Evolutionary conservation across 1,284 basidiomycete species (phyloP).

Genomic region (Boletus putidus): DNA sequence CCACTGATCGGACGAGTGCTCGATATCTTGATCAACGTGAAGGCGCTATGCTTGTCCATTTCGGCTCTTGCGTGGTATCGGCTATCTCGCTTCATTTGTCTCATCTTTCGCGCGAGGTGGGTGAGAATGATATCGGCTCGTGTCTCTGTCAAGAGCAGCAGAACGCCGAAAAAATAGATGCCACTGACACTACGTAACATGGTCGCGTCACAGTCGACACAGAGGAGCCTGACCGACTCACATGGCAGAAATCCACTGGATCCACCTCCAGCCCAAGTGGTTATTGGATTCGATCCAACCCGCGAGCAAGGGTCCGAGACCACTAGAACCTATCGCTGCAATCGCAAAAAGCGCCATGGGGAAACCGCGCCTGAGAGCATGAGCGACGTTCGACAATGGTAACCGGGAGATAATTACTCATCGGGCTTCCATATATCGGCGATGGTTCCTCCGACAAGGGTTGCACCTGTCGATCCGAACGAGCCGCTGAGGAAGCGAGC

Average conservation of each 20-base stretch:
- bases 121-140: conserved; percentile 49
- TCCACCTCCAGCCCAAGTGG: conserved; percentile 63
- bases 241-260: conserved; percentile 66
- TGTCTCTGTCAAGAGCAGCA: conserved; percentile 49
- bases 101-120: conserved; percentile 45
- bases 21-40: conserved; percentile 50
- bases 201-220: not conserved
- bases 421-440: conserved; percentile 47
- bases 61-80: conserved; percentile 52
- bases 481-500: conserved; percentile 34
- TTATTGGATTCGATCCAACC: conserved; percentile 58
- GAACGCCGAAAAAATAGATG: conserved; percentile 36
- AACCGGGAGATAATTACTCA: conserved; percentile 24
- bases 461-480: conserved; percentile 55
- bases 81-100: conserved; percentile 49
- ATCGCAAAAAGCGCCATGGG: conserved; percentile 60
- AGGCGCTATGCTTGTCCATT: conserved; percentile 47
- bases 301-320: conserved; percentile 54
- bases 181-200: conserved; percentile 37
- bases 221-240: conserved; percentile 24
- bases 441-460: conserved; percentile 65
- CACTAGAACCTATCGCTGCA: conserved; percentile 49
- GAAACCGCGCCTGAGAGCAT: conserved; percentile 49
- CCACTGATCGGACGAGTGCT: conserved; percentile 53
- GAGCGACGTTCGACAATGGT: conserved; percentile 7